Base-by-base conservation (phyloP, 768 basidiomycete genomes). In the Auricularia cornea region DNA sequence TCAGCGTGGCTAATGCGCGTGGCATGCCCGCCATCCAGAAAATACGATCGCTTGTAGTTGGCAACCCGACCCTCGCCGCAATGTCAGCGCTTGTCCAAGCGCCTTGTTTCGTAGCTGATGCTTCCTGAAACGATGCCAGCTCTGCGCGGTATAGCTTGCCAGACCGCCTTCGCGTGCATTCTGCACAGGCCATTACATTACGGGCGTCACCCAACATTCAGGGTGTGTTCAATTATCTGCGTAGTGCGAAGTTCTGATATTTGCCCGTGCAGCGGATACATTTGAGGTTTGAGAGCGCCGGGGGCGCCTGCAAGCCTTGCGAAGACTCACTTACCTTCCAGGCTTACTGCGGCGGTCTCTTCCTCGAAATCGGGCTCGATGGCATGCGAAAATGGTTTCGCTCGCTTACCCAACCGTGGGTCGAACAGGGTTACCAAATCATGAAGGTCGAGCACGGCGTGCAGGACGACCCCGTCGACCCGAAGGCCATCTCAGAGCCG, bases 341-440 rank as follows among this genome's bases (percentile, higher is more conserved):
- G 89, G 82, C 90, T 2, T 92, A 86, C 71, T 81, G 92, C 32
- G 90, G 90, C n/a, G 90, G 89, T 0, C 74, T 92, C 20, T 91
- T 83, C 75, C 72, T 80, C 59, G 90, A 91, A 61, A 84, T 86
- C 68, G 89, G 88, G 29, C 78, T 91, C 44, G 72, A 78, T 0
- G 75, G 71, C 4, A 83, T 85, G 52, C 77, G 78, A 64, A 51
- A 64, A 3, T 92, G 90, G 90, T 80, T 92, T 48, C 74, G 74
- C 61, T 70, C 72, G 1, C 81, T 92, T 59, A 82, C 92, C 70
- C 77, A 70, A 29, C 90, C 89, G 8, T 92, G 88, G 71, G 71
- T 83, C 57, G 67, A 65, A 40, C 79, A 81, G 33, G 88, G 88
- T 12, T 92, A 92, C 73, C 74, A 75, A 60, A 73, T 80, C 61